These are phyloP conservation scores for Tausonia pullulans DNA, from an alignment of 1,284 basidiomycete genomes.

Conservation along the genomic window DNA sequence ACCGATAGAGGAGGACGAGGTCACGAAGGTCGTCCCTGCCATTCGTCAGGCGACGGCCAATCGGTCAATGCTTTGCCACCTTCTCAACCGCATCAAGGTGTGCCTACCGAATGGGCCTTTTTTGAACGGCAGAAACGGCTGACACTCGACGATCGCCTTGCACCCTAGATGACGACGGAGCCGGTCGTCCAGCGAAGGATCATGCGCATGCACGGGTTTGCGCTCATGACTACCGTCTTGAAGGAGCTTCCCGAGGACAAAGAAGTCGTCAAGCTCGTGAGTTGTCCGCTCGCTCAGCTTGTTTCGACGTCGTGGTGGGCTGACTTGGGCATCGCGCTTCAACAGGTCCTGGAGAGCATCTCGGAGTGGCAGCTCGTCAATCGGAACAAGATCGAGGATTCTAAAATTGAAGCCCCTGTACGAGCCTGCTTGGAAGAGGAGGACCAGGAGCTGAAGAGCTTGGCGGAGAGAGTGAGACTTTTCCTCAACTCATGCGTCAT, in stretches of 20 bases:
- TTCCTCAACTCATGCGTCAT: background rate
- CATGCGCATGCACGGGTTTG: conserved; percentile 88
- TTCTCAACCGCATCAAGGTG: conserved; percentile 78
- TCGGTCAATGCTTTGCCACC: conserved; percentile 66
- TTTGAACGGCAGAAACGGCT: no score
- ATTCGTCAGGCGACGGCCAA: conserved; percentile 75
- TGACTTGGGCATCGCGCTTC: conserved; percentile 12
- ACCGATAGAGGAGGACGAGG: conserved; percentile 64
- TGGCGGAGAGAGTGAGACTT: conserved; percentile 48
- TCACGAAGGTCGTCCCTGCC: conserved; percentile 82
- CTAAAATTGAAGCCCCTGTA: conserved; percentile 62
- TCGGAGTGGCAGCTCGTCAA: conserved; percentile 67
- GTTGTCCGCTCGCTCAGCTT: conserved; percentile 22
- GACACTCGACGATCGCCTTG: no score
- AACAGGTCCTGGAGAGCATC: conserved; percentile 63
- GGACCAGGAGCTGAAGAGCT: conserved; percentile 44
- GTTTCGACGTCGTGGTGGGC: background rate
- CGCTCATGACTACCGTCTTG: conserved; percentile 78
- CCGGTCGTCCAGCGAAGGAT: conserved; percentile 66
- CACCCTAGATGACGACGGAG: conserved; percentile 69
- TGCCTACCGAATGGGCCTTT: background rate
- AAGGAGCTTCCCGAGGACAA: conserved; percentile 64
- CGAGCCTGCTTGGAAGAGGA: conserved; percentile 38
- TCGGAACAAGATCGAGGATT: conserved; percentile 88
- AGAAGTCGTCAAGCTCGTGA: conserved; percentile 58